These are phyloP conservation scores for Physcia stellaris DNA, from an alignment of 495 filamentous ascomycete species.

Conservation along the genomic window DNA sequence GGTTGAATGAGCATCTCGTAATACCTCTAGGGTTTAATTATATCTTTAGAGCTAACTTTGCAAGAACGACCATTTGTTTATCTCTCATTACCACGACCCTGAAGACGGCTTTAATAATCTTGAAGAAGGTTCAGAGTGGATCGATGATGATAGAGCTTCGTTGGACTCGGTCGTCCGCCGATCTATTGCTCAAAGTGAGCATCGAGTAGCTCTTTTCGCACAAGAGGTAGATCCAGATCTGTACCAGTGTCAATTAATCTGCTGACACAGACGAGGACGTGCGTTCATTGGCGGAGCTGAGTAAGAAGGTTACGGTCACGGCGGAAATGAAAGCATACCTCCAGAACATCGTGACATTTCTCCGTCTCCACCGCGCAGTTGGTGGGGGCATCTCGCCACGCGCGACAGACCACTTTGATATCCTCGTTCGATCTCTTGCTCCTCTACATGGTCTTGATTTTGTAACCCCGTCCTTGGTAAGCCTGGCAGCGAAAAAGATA, in stretches of 20 bases:
- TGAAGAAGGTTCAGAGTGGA: slow-evolving; percentile 41
- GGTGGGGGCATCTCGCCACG: slow-evolving; percentile 59
- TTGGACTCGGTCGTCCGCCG: slow-evolving; percentile 33
- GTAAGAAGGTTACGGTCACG: slow-evolving; percentile 29
- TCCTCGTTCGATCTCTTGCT: slow-evolving; percentile 55
- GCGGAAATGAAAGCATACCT: slow-evolving; percentile 68
- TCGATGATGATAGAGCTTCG: slow-evolving; percentile 31
- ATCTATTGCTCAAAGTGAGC: slow-evolving; percentile 3
- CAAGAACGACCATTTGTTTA: slow-evolving; percentile 72
- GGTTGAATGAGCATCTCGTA: slow-evolving; percentile 36
- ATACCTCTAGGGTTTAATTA: slow-evolving; percentile 1
- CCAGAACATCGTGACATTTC: slow-evolving; percentile 70
- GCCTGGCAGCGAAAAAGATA: slow-evolving; percentile 73
- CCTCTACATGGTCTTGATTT: slow-evolving; percentile 69
- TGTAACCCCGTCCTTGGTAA: slow-evolving; percentile 72
- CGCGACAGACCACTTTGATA: slow-evolving; percentile 64
- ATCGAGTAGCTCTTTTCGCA: not conserved
- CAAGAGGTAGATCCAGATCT: not conserved
- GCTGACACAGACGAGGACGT: slow-evolving; percentile 35
- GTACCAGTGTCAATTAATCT: not conserved
- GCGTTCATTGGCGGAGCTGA: slow-evolving; percentile 23
- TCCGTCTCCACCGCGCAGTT: slow-evolving; percentile 76
- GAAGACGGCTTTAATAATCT: slow-evolving; percentile 59
- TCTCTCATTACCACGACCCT: slow-evolving; percentile 72
- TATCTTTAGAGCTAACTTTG: slow-evolving; percentile 1